A percentile compares a stretch with the other conserved stretches of the same genome.
Conservation (phyloP, 768 basidiomycete species). For the Leccinum disarticulatum region DNA sequence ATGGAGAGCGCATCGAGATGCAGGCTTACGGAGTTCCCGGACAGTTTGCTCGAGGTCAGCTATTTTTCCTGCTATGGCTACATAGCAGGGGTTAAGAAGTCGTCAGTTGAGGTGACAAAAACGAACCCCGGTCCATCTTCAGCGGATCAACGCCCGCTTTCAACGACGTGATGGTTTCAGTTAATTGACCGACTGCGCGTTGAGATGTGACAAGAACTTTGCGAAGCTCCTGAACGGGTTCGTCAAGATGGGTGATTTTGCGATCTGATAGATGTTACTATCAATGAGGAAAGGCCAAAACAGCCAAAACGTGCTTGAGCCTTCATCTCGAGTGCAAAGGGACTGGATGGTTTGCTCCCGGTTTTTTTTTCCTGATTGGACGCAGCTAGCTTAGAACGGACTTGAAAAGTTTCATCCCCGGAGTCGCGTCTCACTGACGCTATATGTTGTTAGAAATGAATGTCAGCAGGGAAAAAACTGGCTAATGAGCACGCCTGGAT, state of each 20-base stretch:
- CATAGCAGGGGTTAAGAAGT: neutral
- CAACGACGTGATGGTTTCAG: neutral
- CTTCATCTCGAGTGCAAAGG: too few relatives aligned
- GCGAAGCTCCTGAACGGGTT: neutral
- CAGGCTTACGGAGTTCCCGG: neutral
- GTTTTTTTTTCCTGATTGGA: neutral
- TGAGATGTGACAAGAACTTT: neutral
- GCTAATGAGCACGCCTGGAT: too few relatives aligned
- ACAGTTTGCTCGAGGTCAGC: neutral
- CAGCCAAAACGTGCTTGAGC: too few relatives aligned
- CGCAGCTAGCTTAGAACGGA: neutral
- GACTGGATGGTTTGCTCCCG: too few relatives aligned
- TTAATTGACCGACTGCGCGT: neutral
- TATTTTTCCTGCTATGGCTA: neutral
- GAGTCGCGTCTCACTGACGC: too few relatives aligned
- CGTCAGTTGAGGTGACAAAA: neutral
- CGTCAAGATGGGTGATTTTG: neutral
- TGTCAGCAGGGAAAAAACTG: too few relatives aligned
- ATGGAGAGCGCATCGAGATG: too few relatives aligned
- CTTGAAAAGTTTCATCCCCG: too few relatives aligned
- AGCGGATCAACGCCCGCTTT: neutral
- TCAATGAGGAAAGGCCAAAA: neutral
- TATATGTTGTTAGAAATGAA: too few relatives aligned
- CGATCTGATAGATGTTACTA: neutral
- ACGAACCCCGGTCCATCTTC: neutral